phyloP scores from a whole-genome alignment of 2,329 filamentous ascomycete species.

The Penicillium sp. region DNA sequence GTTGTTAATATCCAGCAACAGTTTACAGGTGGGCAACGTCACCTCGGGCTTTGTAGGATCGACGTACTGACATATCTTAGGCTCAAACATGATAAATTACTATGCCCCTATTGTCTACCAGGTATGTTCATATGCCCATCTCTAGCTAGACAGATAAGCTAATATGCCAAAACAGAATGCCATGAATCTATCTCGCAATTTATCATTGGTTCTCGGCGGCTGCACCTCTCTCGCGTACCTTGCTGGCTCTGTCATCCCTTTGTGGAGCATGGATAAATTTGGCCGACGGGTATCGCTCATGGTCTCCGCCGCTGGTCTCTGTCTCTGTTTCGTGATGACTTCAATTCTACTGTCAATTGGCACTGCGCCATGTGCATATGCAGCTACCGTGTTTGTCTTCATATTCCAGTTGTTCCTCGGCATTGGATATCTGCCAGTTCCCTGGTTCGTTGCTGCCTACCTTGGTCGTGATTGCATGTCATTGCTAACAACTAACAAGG shows the following conservation, averaged over 20 bases:
- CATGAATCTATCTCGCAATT: slow-evolving; percentile 38
- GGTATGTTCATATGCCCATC: background rate
- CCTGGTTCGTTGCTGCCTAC: slow-evolving; percentile 25
- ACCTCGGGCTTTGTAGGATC: no score
- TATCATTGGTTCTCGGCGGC: slow-evolving; percentile 48
- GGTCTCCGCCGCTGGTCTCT: slow-evolving; percentile 35
- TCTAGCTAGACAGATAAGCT: background rate
- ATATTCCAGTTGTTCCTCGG: slow-evolving; percentile 41
- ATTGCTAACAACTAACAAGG: slow-evolving; percentile 7
- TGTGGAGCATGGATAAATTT: slow-evolving; percentile 37
- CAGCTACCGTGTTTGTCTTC: slow-evolving; percentile 39
- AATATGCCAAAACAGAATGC: slow-evolving; percentile 12
- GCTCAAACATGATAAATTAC: slow-evolving; percentile 35
- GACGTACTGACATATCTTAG: background rate
- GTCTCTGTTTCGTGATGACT: slow-evolving; percentile 38
- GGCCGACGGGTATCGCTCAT: slow-evolving; percentile 38
- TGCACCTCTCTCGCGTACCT: slow-evolving; percentile 36
- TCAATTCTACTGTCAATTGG: slow-evolving; percentile 33
- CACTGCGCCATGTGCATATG: slow-evolving; percentile 30
- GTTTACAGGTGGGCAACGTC: slow-evolving; percentile 22
- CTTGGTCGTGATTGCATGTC: no score
- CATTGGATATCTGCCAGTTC: slow-evolving; percentile 38
- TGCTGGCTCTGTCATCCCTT: slow-evolving; percentile 35
- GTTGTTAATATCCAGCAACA: slow-evolving; percentile 33
- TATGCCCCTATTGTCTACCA: slow-evolving; percentile 37